A percentile compares a stretch with the other conserved stretches of the same genome.
Evolutionary conservation across 352 stramenopile genomes (phyloP).

Genomic region (Pythium periplocum): DNA sequence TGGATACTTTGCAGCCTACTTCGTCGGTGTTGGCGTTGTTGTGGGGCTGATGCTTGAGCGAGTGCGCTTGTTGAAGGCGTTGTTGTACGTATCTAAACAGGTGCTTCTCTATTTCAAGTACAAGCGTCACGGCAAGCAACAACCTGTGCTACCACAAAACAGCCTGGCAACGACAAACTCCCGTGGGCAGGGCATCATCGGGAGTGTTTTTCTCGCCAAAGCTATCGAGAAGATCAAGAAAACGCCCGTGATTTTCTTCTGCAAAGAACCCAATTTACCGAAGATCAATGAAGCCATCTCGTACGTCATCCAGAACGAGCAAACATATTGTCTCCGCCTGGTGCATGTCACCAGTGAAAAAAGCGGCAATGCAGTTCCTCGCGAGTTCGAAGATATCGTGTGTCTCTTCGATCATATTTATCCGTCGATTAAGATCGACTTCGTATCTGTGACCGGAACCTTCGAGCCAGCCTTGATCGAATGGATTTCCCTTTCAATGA

Average conservation of each 20-base stretch:
- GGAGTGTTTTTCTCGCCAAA: conserved; percentile 60
- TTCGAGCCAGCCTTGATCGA: conserved; percentile 76
- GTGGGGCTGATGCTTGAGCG: conserved; percentile 62
- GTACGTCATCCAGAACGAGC: conserved; percentile 86
- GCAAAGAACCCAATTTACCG: conserved; percentile 81
- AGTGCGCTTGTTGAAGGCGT: conserved; percentile 40
- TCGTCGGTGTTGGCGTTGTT: conserved; percentile 37
- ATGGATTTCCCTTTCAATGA: conserved; percentile 69
- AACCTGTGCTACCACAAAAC: not conserved
- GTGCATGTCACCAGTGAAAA: conserved; percentile 61
- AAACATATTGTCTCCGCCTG: conserved; percentile 85
- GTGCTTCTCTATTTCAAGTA: conserved; percentile 21
- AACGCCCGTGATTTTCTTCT: conserved; percentile 88
- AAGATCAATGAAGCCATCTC: conserved; percentile 90
- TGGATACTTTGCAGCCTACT: conserved; percentile 59
- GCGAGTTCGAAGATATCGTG: conserved; percentile 36
- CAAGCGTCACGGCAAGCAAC: conserved; percentile 8
- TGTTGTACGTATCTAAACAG: conserved; percentile 46
- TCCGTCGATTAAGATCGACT: conserved; percentile 85
- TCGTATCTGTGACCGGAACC: conserved; percentile 67
- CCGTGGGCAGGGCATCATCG: conserved; percentile 24
- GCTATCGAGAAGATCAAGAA: conserved; percentile 72
- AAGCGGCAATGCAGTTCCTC: conserved; percentile 19
- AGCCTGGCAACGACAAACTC: not conserved
- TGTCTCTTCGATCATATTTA: conserved; percentile 89